Percentiles rank a stretch among this genome's conserved stretches.
Conservation (phyloP, 176 grass and related monocot species). For the Raddia distichophylla region DNA sequence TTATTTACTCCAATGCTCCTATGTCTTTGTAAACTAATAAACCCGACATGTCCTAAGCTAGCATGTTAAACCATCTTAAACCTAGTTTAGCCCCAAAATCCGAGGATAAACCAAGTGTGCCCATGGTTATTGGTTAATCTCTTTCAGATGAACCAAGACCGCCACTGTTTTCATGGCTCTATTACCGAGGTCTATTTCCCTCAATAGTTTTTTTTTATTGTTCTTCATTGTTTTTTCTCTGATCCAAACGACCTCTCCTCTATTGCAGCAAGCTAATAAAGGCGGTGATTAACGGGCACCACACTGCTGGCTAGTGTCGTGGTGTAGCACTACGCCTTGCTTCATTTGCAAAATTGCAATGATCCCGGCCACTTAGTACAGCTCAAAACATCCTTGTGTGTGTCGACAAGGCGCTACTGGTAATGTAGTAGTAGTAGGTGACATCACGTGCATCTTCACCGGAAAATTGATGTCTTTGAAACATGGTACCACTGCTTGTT, state of each 20-base stretch:
- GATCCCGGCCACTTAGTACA: slow-evolving; percentile 17
- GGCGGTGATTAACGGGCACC: slow-evolving; percentile 26
- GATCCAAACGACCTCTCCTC: too few relatives aligned
- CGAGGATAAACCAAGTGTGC: background rate
- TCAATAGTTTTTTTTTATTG: too few relatives aligned
- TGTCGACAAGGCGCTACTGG: background rate
- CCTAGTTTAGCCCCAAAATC: background rate
- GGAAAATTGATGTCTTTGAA: background rate
- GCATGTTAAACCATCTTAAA: background rate
- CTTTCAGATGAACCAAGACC: background rate
- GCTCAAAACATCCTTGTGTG: background rate
- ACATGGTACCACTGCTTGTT: background rate
- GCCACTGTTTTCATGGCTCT: background rate
- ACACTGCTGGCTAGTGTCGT: background rate
- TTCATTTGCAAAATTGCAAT: slow-evolving; percentile 30
- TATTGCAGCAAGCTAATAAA: too few relatives aligned
- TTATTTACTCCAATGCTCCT: background rate
- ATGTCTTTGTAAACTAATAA: background rate
- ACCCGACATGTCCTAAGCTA: background rate
- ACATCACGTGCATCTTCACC: slow-evolving; percentile 5
- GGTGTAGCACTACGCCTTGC: slow-evolving; percentile 19
- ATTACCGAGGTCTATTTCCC: too few relatives aligned
- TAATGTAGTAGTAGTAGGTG: slow-evolving; percentile 24
- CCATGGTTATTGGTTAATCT: background rate
- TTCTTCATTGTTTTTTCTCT: too few relatives aligned